Base-by-base conservation (phyloP, 805 yeast species). In the Clavispora asparagi region DNA sequence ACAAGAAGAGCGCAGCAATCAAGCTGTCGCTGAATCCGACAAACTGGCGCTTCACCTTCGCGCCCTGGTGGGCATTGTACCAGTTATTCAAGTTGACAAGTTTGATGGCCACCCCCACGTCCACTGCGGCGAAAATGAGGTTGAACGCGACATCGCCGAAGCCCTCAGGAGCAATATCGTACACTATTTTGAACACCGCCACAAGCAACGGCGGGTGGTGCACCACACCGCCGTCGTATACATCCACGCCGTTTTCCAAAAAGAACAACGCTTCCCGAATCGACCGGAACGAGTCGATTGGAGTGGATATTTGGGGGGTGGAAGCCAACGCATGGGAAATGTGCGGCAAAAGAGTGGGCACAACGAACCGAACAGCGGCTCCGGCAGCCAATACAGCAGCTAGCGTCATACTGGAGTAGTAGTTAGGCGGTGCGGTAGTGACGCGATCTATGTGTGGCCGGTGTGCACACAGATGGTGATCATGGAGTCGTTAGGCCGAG, bases 161-260 rank as follows among this genome's bases (percentile, higher is more conserved):
- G 1, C 32, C 31, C 16, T 29, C 41, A 1, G 68, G 65, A 7
- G 45, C 43, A 17, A 40, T 31, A 38, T 55, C 62, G 33, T 68
- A 52, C 16, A 79, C 39, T 7, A 67, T 41, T 10, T 74, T 68
- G 59, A 84, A 72, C 32, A 49, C 38, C 2, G 73, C 66, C 31
- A 88, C 74, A 19, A 92, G 57, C 16, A 90, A 60, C 4, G 97
- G 96, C 3, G 95, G 82, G 55, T 89, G 96, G 63, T 89, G 92
- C 31, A 85, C 84, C 14, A 90, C 81, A 23, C 95, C 95, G 9
- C 97, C 97, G 50, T 80, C 80, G 58, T 89, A 92, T 8, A 89
- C 81, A 40, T 82, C 74, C 42, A 85, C 70, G 17, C 73, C 74
- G 55, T 82, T 76, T 3, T 71, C 61, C 45, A 79, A 65, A 39